These are phyloP conservation scores for Cystobasidium sp. DNA, from an alignment of 1,284 basidiomycete species.

Conservation along the genomic window DNA sequence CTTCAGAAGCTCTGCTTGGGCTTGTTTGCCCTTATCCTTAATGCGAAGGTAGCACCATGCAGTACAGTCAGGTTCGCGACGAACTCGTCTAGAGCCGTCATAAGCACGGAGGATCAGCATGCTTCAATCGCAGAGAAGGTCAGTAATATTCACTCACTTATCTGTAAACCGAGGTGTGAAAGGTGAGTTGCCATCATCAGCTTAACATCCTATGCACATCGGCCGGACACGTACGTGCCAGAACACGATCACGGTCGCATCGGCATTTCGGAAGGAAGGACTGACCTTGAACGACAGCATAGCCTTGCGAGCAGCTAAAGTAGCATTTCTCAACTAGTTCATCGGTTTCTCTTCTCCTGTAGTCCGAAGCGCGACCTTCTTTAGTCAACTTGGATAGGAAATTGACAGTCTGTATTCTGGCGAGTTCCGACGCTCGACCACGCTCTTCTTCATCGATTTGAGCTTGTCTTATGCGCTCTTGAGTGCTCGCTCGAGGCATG, in stretches of 20 bases:
- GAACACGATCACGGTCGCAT: slow-evolving; percentile 10
- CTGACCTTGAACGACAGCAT: slow-evolving; percentile 6
- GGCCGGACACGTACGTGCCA: not conserved
- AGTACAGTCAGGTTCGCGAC: slow-evolving; percentile 30
- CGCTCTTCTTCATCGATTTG: slow-evolving; percentile 16
- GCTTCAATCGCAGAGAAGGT: not conserved
- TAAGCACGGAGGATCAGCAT: not conserved
- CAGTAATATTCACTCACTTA: not conserved
- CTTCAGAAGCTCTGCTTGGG: not conserved
- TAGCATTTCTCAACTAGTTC: slow-evolving; percentile 32
- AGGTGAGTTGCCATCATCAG: not conserved
- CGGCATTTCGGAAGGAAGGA: not conserved
- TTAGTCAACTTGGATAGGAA: slow-evolving; percentile 13
- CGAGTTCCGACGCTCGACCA: slow-evolving; percentile 9
- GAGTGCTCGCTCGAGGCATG: not conserved
- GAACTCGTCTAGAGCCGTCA: slow-evolving; percentile 7
- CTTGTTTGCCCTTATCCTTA: slow-evolving; percentile 32
- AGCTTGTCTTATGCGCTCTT: not conserved
- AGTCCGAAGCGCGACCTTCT: slow-evolving; percentile 19
- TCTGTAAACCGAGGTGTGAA: not conserved
- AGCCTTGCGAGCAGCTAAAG: slow-evolving; percentile 22
- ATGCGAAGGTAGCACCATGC: slow-evolving; percentile 37
- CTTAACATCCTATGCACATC: no score
- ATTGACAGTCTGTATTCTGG: slow-evolving; percentile 24
- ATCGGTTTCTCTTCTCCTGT: slow-evolving; percentile 21